A percentile compares a stretch with the other conserved stretches of the same genome.
These are phyloP conservation scores for Solidago caesia DNA, from an alignment of 129 eudicot species.

Conservation along the genomic window DNA sequence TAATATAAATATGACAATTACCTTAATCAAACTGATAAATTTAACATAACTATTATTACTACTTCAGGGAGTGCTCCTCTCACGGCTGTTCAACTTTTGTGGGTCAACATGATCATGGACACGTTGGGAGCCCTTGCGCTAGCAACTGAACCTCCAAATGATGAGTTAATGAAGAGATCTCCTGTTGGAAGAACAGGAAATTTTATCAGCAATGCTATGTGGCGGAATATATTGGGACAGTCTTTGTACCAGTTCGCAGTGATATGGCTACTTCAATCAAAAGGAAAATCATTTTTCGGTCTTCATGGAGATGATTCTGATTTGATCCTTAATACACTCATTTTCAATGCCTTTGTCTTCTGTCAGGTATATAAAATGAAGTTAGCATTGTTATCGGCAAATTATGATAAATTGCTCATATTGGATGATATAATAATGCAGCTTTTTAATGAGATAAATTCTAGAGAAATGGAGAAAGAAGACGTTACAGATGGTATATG, in stretches of 20 bases:
- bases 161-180: constrained; percentile 86
- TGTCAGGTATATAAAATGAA: constrained; percentile 70
- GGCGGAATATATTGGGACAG: constrained; percentile 95
- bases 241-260: constrained; percentile 76
- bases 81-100: constrained; percentile 93
- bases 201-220: constrained; percentile 83
- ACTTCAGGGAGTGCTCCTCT: constrained; percentile 88
- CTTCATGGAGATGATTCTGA: constrained; percentile 61
- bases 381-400: not conserved
- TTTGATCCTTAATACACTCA: constrained; percentile 74
- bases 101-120: constrained; percentile 99
- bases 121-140: constrained; percentile 97
- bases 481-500: constrained; percentile 76
- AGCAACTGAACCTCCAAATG: constrained; percentile 97
- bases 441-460: constrained; percentile 94
- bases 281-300: constrained; percentile 54
- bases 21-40: too few relatives aligned
- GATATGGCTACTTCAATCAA: constrained; percentile 80
- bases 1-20: too few relatives aligned
- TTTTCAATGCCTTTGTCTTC: constrained; percentile 90
- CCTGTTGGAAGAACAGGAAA: constrained; percentile 92
- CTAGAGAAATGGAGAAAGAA: constrained; percentile 82
- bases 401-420: constrained; percentile 2
- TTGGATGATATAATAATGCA: constrained; percentile 32
- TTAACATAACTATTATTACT: not conserved